Percentiles rank a stretch among this genome's conserved stretches.
phyloP scores from a whole-genome alignment of 352 stramenopile species.

The Phytophthora colocasiae region DNA sequence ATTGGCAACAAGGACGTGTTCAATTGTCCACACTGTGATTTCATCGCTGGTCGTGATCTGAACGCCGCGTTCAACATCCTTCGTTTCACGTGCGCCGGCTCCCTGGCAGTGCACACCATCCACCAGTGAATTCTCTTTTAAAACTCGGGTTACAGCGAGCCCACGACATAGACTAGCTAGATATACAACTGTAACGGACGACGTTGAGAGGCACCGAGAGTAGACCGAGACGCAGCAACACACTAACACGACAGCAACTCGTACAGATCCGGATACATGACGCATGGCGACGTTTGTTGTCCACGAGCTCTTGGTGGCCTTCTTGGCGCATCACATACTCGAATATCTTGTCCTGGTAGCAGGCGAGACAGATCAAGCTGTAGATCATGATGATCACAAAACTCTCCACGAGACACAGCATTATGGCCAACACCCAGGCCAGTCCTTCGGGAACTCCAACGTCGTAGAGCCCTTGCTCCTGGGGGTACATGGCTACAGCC shows the following conservation, averaged over 20 bases:
- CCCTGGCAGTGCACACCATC: too few relatives aligned
- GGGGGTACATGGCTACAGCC: constrained; percentile 44
- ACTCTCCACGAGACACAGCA: constrained; percentile 63
- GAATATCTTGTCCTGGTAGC: constrained; percentile 65
- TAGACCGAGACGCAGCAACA: constrained; percentile 49
- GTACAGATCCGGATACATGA: constrained; percentile 50
- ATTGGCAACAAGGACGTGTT: too few relatives aligned
- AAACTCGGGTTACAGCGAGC: too few relatives aligned
- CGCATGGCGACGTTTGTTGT: constrained; percentile 43
- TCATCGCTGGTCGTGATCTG: too few relatives aligned
- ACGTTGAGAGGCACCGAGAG: constrained; percentile 62
- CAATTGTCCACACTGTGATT: too few relatives aligned
- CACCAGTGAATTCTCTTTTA: too few relatives aligned
- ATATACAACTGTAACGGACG: too few relatives aligned
- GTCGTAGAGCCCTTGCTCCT: constrained; percentile 46
- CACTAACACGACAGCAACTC: constrained; percentile 54
- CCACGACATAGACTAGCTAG: too few relatives aligned
- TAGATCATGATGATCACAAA: constrained; percentile 65
- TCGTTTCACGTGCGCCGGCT: too few relatives aligned
- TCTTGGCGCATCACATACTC: constrained; percentile 52
- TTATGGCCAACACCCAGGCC: constrained; percentile 57
- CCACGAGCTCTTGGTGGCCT: constrained; percentile 48
- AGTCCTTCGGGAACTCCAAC: constrained; percentile 44
- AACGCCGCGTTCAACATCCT: too few relatives aligned
- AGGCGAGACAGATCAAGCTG: constrained; percentile 52